Evolutionary conservation across 495 filamentous ascomycete species (phyloP).

Genomic region (Cetradonia linearis): DNA sequence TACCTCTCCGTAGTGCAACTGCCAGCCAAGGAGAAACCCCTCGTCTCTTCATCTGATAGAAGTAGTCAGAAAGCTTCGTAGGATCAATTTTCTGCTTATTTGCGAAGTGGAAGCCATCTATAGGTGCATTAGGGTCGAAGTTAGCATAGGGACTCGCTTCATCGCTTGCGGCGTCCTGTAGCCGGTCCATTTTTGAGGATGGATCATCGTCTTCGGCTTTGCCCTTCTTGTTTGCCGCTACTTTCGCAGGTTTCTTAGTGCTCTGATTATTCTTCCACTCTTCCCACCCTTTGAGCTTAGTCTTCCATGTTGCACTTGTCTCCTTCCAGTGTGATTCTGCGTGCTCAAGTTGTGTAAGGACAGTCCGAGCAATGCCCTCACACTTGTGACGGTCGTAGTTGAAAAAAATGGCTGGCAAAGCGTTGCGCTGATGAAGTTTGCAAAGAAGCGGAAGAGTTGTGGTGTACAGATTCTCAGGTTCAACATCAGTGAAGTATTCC

Average conservation of each 20-base stretch:
- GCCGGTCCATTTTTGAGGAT: constrained; percentile 42
- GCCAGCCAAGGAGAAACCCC: constrained; percentile 40
- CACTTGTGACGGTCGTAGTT: constrained; percentile 60
- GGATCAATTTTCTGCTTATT: constrained; percentile 42
- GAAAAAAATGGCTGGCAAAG: constrained; percentile 66
- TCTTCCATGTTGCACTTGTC: constrained; percentile 47
- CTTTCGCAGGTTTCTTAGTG: constrained; percentile 31
- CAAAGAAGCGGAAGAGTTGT: constrained; percentile 50
- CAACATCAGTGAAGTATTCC: constrained; percentile 16
- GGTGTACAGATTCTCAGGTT: constrained; percentile 29
- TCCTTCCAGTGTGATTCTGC: constrained; percentile 49
- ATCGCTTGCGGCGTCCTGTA: constrained; percentile 42
- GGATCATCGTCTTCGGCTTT: constrained; percentile 34
- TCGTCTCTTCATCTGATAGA: constrained; percentile 36
- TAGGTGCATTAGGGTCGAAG: constrained; percentile 56
- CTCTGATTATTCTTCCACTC: constrained; percentile 39
- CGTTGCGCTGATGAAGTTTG: constrained; percentile 50
- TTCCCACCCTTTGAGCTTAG: constrained; percentile 41
- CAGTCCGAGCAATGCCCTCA: constrained; percentile 40
- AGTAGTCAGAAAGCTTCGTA: constrained; percentile 43
- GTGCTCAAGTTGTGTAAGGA: constrained; percentile 41
- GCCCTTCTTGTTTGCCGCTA: constrained; percentile 31
- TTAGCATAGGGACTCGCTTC: constrained; percentile 45
- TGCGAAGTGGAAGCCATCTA: constrained; percentile 55
- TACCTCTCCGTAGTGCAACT: constrained; percentile 48